A percentile compares a stretch with the other conserved stretches of the same genome.
phyloP scores from a whole-genome alignment of 176 grass and related monocot species.

The Bromus sterilis region DNA sequence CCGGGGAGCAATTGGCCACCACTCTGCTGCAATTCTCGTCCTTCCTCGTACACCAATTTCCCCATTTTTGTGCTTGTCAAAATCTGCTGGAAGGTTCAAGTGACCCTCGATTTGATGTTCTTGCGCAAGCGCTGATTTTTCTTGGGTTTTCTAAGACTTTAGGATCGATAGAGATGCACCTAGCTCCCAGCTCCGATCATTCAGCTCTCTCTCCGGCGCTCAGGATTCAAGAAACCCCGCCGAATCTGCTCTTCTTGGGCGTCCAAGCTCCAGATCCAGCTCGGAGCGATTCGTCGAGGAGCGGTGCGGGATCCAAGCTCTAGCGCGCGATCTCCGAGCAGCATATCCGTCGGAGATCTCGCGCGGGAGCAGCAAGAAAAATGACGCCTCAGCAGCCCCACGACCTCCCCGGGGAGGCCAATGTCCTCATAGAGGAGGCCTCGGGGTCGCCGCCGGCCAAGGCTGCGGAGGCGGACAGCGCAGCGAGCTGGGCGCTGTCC shows the following conservation, averaged over 20 bases:
- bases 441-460: background rate
- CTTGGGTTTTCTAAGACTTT: background rate
- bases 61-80: background rate
- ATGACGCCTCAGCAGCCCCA: conserved; percentile 22
- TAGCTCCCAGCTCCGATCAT: background rate
- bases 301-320: background rate
- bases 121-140: background rate
- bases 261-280: conserved; percentile 18
- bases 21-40: background rate
- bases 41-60: background rate
- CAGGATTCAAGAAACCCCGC: conserved; percentile 31
- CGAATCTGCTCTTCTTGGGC: background rate
- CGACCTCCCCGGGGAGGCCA: conserved; percentile 33
- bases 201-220: background rate
- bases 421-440: conserved; percentile 29
- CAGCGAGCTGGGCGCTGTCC: conserved; percentile 9
- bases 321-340: background rate
- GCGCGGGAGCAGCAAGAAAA: background rate
- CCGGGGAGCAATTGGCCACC: background rate
- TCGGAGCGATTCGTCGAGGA: background rate
- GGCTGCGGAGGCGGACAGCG: background rate
- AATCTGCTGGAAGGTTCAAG: background rate
- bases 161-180: conserved; percentile 5
- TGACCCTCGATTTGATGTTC: background rate
- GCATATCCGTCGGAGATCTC: background rate